Conservation (phyloP, 257 asterid genomes). For the Striga asiatica region DNA sequence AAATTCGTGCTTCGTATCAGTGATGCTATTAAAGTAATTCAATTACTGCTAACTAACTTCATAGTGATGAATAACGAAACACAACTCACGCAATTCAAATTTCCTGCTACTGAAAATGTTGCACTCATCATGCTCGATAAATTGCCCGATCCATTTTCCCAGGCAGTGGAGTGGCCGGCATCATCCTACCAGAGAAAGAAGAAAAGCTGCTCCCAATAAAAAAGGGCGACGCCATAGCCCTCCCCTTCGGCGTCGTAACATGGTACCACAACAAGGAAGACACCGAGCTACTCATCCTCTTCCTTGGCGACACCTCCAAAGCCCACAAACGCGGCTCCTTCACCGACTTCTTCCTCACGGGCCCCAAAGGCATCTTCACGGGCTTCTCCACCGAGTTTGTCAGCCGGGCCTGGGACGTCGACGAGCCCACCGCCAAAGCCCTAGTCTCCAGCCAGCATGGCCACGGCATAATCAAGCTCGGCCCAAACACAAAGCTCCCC, state of each 20-base stretch:
- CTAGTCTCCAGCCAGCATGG: constrained; percentile 28
- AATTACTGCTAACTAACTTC: neutral
- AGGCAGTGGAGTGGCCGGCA: constrained; percentile 79
- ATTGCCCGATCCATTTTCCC: neutral
- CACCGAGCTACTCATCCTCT: constrained; percentile 32
- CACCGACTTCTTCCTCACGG: constrained; percentile 42
- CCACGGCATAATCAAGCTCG: constrained; percentile 31
- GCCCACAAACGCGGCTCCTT: constrained; percentile 45
- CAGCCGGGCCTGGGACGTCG: constrained; percentile 42
- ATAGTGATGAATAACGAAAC: neutral
- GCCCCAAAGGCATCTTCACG: constrained; percentile 39
- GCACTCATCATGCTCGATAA: neutral
- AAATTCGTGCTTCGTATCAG: neutral
- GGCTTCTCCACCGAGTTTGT: constrained; percentile 43
- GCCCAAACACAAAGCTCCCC: constrained; percentile 26
- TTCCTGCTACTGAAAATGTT: neutral
- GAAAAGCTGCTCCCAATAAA: constrained; percentile 76
- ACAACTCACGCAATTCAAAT: neutral
- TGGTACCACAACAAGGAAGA: constrained; percentile 90
- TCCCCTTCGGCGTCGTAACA: constrained; percentile 78
- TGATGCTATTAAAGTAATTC: neutral
- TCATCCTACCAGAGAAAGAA: constrained; percentile 78
- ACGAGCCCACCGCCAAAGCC: constrained; percentile 23
- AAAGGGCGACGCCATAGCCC: constrained; percentile 77
- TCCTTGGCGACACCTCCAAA: constrained; percentile 45